Conservation (phyloP, 177 flowering plant genomes). For the Vitis hybrid region DNA sequence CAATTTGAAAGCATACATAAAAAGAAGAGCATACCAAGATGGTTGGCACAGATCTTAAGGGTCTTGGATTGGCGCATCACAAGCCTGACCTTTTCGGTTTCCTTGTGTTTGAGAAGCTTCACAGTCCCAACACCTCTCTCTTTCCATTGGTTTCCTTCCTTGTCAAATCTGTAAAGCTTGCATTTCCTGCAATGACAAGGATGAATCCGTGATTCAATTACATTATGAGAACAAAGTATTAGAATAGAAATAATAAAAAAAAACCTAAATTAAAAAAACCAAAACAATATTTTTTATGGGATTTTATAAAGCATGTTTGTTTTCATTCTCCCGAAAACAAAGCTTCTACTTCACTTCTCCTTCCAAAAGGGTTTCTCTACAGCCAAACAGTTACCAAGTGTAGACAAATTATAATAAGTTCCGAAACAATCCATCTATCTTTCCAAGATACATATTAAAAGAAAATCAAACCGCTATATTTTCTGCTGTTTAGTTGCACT, state of each 20-base stretch:
- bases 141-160: slow-evolving; percentile 64
- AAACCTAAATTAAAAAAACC: not conserved
- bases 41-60: slow-evolving; percentile 66
- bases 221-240: not conserved
- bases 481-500: too few species aligned
- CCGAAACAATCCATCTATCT: too few species aligned
- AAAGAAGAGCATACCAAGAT: slow-evolving; percentile 31
- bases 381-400: not conserved
- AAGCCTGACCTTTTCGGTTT: slow-evolving; percentile 44
- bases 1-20: not conserved
- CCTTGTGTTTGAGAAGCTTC: slow-evolving; percentile 56
- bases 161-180: slow-evolving; percentile 58
- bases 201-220: slow-evolving; percentile 3
- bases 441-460: too few species aligned
- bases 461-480: too few species aligned
- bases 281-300: not conserved
- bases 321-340: not conserved
- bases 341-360: not conserved
- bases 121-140: slow-evolving; percentile 61
- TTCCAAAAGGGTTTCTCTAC: not conserved
- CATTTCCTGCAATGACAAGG: slow-evolving; percentile 30
- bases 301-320: too few species aligned
- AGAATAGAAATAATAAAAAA: not conserved
- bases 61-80: slow-evolving; percentile 60
- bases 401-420: too few species aligned